phyloP scores from a whole-genome alignment of 306 rosid genomes.

The Ceratonia siliqua region DNA sequence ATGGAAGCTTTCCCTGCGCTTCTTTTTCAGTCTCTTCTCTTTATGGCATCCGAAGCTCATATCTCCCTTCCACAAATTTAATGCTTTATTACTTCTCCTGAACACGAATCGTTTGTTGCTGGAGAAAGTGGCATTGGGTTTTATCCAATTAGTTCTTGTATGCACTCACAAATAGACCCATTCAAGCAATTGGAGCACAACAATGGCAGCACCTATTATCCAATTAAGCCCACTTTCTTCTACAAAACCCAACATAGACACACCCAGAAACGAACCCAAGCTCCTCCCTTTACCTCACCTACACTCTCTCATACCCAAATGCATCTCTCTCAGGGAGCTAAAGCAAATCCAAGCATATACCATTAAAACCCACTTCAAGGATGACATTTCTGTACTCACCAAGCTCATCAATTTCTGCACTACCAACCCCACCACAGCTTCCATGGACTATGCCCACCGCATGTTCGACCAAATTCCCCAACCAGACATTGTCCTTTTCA shows the following conservation, averaged over 20 bases:
- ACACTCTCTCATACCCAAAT: slow-evolving; percentile 64
- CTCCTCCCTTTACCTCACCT: slow-evolving; percentile 34
- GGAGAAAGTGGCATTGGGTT: background rate
- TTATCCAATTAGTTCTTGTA: too few species aligned
- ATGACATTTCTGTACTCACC: slow-evolving; percentile 44
- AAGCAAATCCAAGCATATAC: slow-evolving; percentile 76
- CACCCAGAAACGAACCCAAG: slow-evolving; percentile 29
- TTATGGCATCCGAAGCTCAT: background rate
- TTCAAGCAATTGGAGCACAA: background rate
- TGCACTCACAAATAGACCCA: background rate
- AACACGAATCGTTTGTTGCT: background rate
- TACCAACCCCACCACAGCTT: slow-evolving; percentile 34
- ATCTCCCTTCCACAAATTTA: background rate
- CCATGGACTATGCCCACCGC: slow-evolving; percentile 64
- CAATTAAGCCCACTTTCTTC: slow-evolving; percentile 44
- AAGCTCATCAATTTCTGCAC: slow-evolving; percentile 72
- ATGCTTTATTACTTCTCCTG: background rate
- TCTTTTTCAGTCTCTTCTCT: background rate
- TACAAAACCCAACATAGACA: slow-evolving; percentile 38
- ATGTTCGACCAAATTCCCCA: slow-evolving; percentile 66
- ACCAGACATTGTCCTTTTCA: slow-evolving; percentile 63
- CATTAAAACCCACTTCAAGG: slow-evolving; percentile 68
- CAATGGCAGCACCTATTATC: slow-evolving; percentile 53
- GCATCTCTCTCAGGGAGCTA: slow-evolving; percentile 59
- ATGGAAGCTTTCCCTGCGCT: background rate